phyloP scores from a whole-genome alignment of 192 early-diverging fungal species.

The Rhizoclosmatium sp. region DNA sequence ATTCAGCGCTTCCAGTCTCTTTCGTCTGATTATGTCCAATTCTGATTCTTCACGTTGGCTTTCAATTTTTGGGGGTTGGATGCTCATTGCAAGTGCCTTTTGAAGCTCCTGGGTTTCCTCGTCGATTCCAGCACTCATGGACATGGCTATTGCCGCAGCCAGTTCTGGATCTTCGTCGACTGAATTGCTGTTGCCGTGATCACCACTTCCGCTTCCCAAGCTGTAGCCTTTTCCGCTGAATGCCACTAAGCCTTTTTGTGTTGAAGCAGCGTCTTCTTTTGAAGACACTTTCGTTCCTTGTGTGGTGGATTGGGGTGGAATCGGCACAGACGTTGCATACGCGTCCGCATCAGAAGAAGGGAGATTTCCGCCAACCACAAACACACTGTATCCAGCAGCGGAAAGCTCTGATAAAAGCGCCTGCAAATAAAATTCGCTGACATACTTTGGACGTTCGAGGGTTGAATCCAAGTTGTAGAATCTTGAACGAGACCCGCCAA shows the following conservation, averaged over 20 bases:
- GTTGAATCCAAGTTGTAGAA: slow-evolving; percentile 82
- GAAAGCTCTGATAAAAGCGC: slow-evolving; percentile 53
- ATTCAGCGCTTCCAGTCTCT: slow-evolving; percentile 38
- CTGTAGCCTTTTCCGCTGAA: slow-evolving; percentile 37
- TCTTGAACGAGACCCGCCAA: slow-evolving; percentile 66
- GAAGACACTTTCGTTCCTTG: background rate
- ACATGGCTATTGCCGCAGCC: slow-evolving; percentile 31
- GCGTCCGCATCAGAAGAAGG: slow-evolving; percentile 49
- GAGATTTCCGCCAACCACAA: slow-evolving; percentile 51
- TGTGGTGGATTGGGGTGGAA: slow-evolving; percentile 36
- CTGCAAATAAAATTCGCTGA: slow-evolving; percentile 74
- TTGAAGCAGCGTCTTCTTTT: background rate
- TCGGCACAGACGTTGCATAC: slow-evolving; percentile 43
- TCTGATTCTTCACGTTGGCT: slow-evolving; percentile 10
- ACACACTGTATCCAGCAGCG: slow-evolving; percentile 58
- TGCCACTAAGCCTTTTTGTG: background rate
- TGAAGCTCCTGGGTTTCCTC: background rate
- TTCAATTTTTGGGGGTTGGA: background rate
- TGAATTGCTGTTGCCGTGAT: background rate
- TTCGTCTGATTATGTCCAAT: slow-evolving; percentile 32
- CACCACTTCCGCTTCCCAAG: background rate
- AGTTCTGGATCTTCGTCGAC: slow-evolving; percentile 19
- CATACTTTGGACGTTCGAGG: slow-evolving; percentile 56
- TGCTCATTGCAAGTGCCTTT: slow-evolving; percentile 15
- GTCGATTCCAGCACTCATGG: background rate